Percentiles rank a stretch among this genome's conserved stretches.
Evolutionary conservation across 441 rosid genomes (phyloP).

Genomic region (Pelargonium myrrhifolium): DNA sequence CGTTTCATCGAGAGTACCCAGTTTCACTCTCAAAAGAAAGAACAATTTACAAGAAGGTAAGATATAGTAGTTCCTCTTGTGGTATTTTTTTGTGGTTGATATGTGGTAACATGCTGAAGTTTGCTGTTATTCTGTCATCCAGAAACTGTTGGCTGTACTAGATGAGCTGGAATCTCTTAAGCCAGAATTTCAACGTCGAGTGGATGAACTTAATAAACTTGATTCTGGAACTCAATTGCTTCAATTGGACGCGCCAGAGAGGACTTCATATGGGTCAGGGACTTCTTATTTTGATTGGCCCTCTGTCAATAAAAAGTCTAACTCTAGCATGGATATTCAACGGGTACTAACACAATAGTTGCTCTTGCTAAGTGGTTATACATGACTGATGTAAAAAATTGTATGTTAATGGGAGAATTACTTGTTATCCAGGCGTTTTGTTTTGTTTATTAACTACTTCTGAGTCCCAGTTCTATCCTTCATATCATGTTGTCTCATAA

Average conservation of each 20-base stretch:
- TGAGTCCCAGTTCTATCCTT: not conserved
- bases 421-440: not conserved
- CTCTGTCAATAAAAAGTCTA: conserved; percentile 26
- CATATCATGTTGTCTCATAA: not conserved
- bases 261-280: conserved; percentile 28
- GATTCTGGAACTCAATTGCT: conserved; percentile 23
- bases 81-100: not conserved
- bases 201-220: conserved; percentile 44
- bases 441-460: not conserved
- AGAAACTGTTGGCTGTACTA: conserved; percentile 59
- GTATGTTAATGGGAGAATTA: not conserved
- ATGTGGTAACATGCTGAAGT: not conserved
- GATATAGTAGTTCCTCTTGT: conserved; percentile 16
- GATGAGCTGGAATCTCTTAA: conserved; percentile 78
- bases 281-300: conserved; percentile 40
- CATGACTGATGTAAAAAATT: no score
- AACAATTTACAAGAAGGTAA: conserved; percentile 59
- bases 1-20: conserved; percentile 75
- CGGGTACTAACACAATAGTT: conserved; percentile 29
- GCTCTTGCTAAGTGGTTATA: no score
- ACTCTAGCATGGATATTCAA: conserved; percentile 30
- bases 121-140: conserved; percentile 18
- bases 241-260: conserved; percentile 33
- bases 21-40: conserved; percentile 46
- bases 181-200: conserved; percentile 53